Evolutionary conservation across 306 rosid species (phyloP).

Genomic region (Ceratonia siliqua): DNA sequence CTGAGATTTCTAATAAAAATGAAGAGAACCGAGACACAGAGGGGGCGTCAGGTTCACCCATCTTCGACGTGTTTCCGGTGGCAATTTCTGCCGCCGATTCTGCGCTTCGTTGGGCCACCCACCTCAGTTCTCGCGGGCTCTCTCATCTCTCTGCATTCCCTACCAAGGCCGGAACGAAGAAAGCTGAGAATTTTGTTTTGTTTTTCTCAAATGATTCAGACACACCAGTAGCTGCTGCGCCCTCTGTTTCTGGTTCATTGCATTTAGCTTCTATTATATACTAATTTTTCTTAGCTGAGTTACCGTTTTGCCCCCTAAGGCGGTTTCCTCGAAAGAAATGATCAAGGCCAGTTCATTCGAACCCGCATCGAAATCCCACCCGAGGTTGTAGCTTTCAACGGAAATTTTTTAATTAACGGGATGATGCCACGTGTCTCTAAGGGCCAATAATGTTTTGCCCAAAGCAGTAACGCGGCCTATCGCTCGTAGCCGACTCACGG

Average conservation of each 20-base stretch:
- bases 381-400: not conserved
- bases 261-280: not conserved
- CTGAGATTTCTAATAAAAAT: not conserved
- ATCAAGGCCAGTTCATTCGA: not conserved
- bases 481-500: too few species aligned
- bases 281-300: too few species aligned
- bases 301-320: not conserved
- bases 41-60: conserved; percentile 52
- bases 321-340: not conserved
- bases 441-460: not conserved
- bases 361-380: not conserved
- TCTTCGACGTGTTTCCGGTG: conserved; percentile 96
- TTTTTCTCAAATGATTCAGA: too few species aligned
- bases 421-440: not conserved
- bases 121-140: conserved; percentile 49
- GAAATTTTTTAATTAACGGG: not conserved
- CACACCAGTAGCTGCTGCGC: too few species aligned
- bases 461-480: too few species aligned
- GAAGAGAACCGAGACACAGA: not conserved
- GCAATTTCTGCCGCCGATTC: conserved; percentile 76
- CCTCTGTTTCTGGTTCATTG: not conserved
- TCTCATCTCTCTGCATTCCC: conserved; percentile 92
- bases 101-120: conserved; percentile 41
- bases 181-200: not conserved
- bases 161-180: not conserved